Conservation (phyloP, 495 filamentous ascomycete species). For the Penicillium canescens region DNA sequence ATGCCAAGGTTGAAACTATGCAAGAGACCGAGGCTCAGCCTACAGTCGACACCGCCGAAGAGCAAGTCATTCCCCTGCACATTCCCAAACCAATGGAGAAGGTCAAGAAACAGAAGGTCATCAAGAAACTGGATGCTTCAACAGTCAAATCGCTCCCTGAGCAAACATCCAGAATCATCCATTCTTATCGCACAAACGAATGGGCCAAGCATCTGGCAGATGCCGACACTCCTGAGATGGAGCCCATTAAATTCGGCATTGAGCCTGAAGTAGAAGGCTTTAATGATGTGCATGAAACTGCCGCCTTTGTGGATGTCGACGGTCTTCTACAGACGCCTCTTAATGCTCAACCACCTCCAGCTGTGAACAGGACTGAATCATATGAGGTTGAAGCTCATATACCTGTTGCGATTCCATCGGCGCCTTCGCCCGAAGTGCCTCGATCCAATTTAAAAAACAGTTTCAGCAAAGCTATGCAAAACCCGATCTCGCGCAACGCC, state of each 20-base stretch:
- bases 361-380: slow-evolving; percentile 24
- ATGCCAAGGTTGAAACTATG: not conserved
- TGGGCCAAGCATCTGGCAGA: slow-evolving; percentile 88
- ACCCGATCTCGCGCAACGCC: slow-evolving; percentile 15
- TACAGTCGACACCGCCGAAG: not conserved
- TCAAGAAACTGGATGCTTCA: slow-evolving; percentile 30
- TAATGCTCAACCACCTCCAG: slow-evolving; percentile 41
- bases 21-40: not conserved
- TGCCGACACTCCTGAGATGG: slow-evolving; percentile 75
- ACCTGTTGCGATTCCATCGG: slow-evolving; percentile 7
- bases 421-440: slow-evolving; percentile 7
- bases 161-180: slow-evolving; percentile 64
- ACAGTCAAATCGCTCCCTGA: slow-evolving; percentile 40
- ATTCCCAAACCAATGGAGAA: not conserved
- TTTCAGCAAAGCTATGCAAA: slow-evolving; percentile 1
- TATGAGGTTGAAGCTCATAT: slow-evolving; percentile 18
- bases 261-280: slow-evolving; percentile 16
- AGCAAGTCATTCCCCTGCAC: not conserved
- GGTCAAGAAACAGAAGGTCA: slow-evolving; percentile 21
- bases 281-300: slow-evolving; percentile 43
- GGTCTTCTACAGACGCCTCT: slow-evolving; percentile 71
- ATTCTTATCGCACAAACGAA: slow-evolving; percentile 89
- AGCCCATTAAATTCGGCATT: slow-evolving; percentile 53
- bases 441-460: slow-evolving; percentile 11
- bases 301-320: slow-evolving; percentile 63